Conservation (phyloP, 2,329 filamentous ascomycete genomes). For the Orbilia ellipsospora region DNA sequence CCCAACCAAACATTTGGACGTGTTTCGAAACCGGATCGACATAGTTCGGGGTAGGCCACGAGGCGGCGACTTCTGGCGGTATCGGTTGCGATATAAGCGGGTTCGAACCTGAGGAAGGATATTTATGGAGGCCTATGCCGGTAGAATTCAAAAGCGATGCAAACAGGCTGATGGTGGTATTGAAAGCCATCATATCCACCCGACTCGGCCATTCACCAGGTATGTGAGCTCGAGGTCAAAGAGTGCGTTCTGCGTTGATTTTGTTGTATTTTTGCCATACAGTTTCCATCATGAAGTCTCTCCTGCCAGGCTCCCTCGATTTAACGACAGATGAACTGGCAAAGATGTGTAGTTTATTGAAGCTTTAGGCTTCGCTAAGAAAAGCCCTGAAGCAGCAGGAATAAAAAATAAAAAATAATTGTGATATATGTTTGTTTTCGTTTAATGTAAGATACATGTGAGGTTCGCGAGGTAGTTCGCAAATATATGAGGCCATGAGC, state of each 20-base stretch:
- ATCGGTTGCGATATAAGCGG: slow-evolving; percentile 41
- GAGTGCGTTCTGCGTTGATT: slow-evolving; percentile 11
- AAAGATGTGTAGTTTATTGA: too few relatives aligned
- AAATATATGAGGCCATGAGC: slow-evolving; percentile 36
- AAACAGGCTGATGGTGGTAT: slow-evolving; percentile 20
- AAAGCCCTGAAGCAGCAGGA: too few relatives aligned
- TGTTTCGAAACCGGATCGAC: slow-evolving; percentile 50
- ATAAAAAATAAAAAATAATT: not conserved
- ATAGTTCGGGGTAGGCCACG: slow-evolving; percentile 53
- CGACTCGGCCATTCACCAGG: not conserved
- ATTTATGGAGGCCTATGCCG: slow-evolving; percentile 25
- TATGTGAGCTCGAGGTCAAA: not conserved
- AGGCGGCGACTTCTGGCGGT: slow-evolving; percentile 33
- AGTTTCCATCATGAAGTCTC: too few relatives aligned
- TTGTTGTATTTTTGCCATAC: slow-evolving; percentile 23
- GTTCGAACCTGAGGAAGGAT: slow-evolving; percentile 25
- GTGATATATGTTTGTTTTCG: not conserved
- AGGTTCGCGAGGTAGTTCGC: slow-evolving; percentile 26
- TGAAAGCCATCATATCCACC: not conserved
- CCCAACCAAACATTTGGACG: slow-evolving; percentile 46
- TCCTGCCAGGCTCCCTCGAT: too few relatives aligned
- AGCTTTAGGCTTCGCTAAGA: too few relatives aligned
- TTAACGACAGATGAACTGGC: too few relatives aligned
- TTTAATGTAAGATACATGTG: slow-evolving; percentile 5
- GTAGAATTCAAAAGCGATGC: slow-evolving; percentile 35